Conservation (phyloP, 163 green algal species). For the Scenedesmus sp. region DNA sequence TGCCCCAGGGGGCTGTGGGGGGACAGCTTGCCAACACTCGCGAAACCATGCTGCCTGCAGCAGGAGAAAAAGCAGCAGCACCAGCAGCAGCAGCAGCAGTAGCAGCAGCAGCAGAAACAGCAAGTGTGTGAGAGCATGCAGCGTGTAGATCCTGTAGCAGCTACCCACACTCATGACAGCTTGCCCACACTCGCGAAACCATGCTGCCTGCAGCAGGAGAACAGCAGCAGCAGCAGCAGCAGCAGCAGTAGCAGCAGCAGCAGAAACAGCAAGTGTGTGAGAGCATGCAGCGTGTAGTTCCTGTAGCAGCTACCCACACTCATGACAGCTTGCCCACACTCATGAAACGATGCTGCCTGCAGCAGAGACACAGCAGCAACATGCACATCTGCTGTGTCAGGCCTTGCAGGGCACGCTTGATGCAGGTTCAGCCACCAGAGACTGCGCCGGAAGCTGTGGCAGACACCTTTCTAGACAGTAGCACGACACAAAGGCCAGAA, state of each 20-base stretch:
- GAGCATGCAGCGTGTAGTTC: not conserved
- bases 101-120: not conserved
- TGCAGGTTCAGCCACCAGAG: not conserved
- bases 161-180: not conserved
- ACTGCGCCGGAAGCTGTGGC: not conserved
- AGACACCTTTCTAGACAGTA: not conserved
- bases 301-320: not conserved
- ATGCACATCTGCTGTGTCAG: not conserved
- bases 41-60: conserved; percentile 33
- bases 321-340: no score
- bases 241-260: not conserved
- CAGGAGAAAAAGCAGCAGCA: not conserved
- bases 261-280: no score
- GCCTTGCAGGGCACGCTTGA: not conserved
- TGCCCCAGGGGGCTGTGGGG: not conserved
- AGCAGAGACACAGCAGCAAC: not conserved
- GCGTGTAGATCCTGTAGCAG: not conserved
- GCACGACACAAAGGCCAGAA: not conserved
- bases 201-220: not conserved
- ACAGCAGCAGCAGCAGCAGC: not conserved
- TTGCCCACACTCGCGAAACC: not conserved
- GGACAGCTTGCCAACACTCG: not conserved
- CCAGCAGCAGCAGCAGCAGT: not conserved
- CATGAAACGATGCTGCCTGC: not conserved
- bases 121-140: not conserved